Conservation (phyloP, 805 yeast species). For the Isabelozyma gotoi region DNA sequence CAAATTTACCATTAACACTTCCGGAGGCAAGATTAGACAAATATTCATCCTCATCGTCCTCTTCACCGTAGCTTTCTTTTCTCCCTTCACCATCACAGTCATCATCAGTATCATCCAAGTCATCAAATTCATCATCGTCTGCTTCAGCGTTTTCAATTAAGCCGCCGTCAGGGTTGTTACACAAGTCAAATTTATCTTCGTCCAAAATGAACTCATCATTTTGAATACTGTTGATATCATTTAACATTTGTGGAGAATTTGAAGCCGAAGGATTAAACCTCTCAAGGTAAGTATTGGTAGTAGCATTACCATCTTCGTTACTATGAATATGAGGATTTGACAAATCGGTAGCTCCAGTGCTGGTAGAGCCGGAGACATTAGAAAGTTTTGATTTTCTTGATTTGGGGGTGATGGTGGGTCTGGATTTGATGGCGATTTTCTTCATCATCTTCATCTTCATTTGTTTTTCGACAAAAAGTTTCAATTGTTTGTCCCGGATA, state of each 20-base stretch:
- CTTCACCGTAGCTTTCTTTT: constrained; percentile 3
- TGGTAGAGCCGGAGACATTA: not conserved
- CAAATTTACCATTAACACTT: constrained; percentile 10
- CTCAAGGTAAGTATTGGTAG: constrained; percentile 12
- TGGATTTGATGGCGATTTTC: constrained; percentile 24
- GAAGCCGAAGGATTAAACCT: constrained; percentile 35
- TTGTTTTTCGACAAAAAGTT: constrained; percentile 34
- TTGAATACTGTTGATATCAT: constrained; percentile 27
- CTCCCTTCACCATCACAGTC: constrained; percentile 7
- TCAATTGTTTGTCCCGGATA: constrained; percentile 40
- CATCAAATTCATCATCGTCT: constrained; percentile 27
- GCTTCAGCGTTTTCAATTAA: constrained; percentile 27
- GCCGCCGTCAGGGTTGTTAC: constrained; percentile 17
- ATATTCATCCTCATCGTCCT: constrained; percentile 7
- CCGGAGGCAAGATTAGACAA: constrained; percentile 9
- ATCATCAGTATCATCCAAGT: constrained; percentile 22
- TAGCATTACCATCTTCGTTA: constrained; percentile 1
- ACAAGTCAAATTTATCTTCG: constrained; percentile 34
- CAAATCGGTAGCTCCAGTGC: not conserved
- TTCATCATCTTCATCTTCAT: constrained; percentile 31
- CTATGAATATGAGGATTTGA: not conserved
- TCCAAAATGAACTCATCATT: constrained; percentile 32
- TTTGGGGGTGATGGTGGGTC: constrained; percentile 35
- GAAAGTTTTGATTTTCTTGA: constrained; percentile 22
- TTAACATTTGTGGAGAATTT: constrained; percentile 40